phyloP scores from a whole-genome alignment of 768 basidiomycete species.

The Pleurotus tuoliensis region DNA sequence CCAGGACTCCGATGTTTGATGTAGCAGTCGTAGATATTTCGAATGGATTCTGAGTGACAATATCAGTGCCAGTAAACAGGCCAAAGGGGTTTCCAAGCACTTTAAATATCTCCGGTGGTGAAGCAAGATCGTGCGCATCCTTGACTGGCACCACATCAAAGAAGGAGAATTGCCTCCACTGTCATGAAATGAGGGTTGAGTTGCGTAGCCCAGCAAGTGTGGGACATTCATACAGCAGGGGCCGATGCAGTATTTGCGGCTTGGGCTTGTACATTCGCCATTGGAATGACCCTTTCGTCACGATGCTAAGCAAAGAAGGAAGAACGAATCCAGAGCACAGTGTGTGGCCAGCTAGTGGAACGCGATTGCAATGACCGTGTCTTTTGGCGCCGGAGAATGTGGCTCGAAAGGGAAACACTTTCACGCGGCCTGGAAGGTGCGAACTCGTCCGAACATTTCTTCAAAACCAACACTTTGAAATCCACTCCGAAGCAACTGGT shows the following conservation, averaged over 20 bases:
- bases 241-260: slow-evolving; percentile 12
- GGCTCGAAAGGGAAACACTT: background rate
- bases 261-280: slow-evolving; percentile 5
- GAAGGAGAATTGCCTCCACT: slow-evolving; percentile 92
- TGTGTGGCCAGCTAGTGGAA: background rate
- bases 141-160: slow-evolving; percentile 77
- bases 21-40: slow-evolving; percentile 72
- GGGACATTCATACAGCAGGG: slow-evolving; percentile 17
- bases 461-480: background rate
- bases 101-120: slow-evolving; percentile 76
- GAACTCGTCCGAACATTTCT: background rate
- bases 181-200: background rate
- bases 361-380: background rate
- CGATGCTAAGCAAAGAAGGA: background rate
- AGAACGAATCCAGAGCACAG: background rate
- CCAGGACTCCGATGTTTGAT: slow-evolving; percentile 63
- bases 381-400: background rate
- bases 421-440: slow-evolving; percentile 1
- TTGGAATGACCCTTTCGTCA: background rate
- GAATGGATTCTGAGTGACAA: slow-evolving; percentile 42
- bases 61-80: background rate
- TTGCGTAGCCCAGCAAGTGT: background rate
- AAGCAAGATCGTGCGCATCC: slow-evolving; percentile 73
- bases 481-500: slow-evolving; percentile 3
- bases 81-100: slow-evolving; percentile 28